Evolutionary conservation across 73 alveolate species (phyloP).

Genomic region (Symbiodinium pilosum): DNA sequence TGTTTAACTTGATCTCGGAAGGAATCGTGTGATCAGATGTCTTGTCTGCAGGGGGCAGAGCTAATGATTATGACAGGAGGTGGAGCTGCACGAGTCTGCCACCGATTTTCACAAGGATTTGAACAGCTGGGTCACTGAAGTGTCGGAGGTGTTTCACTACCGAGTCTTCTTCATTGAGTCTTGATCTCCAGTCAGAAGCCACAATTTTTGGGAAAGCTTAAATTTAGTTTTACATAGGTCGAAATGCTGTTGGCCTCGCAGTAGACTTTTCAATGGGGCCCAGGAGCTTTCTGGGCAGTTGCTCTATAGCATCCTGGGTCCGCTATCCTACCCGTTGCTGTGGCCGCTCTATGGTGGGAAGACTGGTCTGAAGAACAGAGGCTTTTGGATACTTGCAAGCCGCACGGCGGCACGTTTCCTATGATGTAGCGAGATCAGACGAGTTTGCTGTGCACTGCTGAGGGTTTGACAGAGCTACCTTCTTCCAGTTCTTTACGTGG

Average conservation of each 20-base stretch:
- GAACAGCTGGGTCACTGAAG: slow-evolving; percentile 85
- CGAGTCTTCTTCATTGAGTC: slow-evolving; percentile 58
- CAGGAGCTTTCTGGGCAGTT: slow-evolving; percentile 67
- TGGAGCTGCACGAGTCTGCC: slow-evolving; percentile 2
- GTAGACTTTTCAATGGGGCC: too few species aligned
- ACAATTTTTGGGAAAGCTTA: not conserved
- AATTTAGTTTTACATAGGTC: not conserved
- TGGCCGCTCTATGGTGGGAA: slow-evolving; percentile 33
- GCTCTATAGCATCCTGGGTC: slow-evolving; percentile 36
- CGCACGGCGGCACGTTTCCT: not conserved
- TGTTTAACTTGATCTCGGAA: not conserved
- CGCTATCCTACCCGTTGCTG: slow-evolving; percentile 51
- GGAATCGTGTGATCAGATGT: not conserved
- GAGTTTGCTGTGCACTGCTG: not conserved
- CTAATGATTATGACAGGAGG: slow-evolving; percentile 18
- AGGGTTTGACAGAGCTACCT: not conserved
- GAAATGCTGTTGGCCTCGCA: too few species aligned
- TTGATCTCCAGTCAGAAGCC: not conserved
- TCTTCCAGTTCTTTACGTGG: not conserved
- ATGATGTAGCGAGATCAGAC: not conserved
- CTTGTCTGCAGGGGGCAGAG: not conserved
- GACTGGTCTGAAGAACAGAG: slow-evolving; percentile 47
- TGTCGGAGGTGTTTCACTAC: slow-evolving; percentile 72
- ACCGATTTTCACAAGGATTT: slow-evolving; percentile 55
- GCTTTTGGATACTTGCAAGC: slow-evolving; percentile 10